Conservation (phyloP, 345 rosid species). For the Lepidium sativum region DNA sequence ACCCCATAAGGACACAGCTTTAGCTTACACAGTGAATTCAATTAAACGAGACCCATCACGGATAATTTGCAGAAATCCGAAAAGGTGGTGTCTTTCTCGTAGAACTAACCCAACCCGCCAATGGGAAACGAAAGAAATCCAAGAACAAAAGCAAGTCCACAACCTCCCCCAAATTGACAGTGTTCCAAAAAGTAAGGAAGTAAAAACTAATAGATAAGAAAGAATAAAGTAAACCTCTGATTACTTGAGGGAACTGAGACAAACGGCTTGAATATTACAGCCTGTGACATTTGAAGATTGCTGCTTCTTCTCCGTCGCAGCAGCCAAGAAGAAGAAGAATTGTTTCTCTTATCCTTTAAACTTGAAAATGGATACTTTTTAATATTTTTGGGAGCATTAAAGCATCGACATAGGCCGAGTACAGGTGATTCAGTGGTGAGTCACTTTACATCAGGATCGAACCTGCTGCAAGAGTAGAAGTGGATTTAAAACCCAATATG, state of each 20-base stretch:
- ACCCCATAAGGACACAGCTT: background rate
- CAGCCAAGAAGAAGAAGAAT: background rate
- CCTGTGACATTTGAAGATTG: conserved; percentile 27
- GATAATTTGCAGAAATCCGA: background rate
- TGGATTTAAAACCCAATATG: no score
- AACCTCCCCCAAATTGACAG: conserved; percentile 2
- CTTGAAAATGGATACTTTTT: no score
- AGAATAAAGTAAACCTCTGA: conserved; percentile 26
- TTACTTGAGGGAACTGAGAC: conserved; percentile 31
- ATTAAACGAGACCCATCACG: background rate
- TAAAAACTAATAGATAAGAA: background rate
- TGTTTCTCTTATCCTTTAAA: conserved; percentile 15
- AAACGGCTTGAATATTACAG: conserved; percentile 27
- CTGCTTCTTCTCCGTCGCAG: conserved; percentile 8
- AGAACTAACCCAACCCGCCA: background rate
- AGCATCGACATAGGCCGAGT: no score
- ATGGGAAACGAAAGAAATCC: background rate
- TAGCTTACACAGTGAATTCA: background rate
- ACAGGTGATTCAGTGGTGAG: no score
- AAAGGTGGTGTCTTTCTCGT: background rate
- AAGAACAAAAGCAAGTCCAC: background rate
- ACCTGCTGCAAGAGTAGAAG: no score
- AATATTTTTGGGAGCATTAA: no score
- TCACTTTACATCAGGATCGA: no score
- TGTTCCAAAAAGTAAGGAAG: background rate